These are phyloP conservation scores for Zymoseptoria ardabiliae DNA, from an alignment of 2,329 filamentous ascomycete species.

Conservation along the genomic window DNA sequence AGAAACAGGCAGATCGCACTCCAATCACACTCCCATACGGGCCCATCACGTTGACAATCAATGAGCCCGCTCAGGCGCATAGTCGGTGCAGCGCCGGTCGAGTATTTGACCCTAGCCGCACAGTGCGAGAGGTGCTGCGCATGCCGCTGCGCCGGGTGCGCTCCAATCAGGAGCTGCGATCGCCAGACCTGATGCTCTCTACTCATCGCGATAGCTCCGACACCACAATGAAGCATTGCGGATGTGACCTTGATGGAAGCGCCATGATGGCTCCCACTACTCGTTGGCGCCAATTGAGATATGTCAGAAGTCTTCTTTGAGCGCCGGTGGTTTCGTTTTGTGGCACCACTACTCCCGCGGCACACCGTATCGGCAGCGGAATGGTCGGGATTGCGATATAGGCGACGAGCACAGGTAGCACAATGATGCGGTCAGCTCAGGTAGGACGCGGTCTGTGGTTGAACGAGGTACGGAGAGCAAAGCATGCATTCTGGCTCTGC, in stretches of 20 bases:
- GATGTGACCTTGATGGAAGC: conserved; percentile 6
- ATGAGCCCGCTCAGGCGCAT: conserved; percentile 12
- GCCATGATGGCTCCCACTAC: background rate
- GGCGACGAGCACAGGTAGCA: background rate
- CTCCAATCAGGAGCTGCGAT: conserved; percentile 9
- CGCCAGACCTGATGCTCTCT: background rate
- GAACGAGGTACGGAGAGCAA: background rate
- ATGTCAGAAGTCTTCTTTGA: background rate
- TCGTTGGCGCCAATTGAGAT: background rate
- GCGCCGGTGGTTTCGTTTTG: background rate
- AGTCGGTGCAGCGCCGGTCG: conserved; percentile 10
- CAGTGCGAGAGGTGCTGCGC: conserved; percentile 1
- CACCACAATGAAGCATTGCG: background rate
- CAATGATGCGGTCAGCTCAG: background rate
- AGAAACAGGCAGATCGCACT: conserved; percentile 7
- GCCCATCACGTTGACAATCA: background rate
- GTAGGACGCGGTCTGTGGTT: background rate
- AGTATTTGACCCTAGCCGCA: conserved; percentile 11
- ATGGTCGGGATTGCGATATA: background rate
- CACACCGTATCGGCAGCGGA: background rate
- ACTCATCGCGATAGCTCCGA: background rate
- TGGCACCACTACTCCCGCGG: background rate
- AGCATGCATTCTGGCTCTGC: background rate
- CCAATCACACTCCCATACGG: conserved; percentile 7
- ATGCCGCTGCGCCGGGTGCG: conserved; percentile 1